Base-by-base conservation (phyloP, 805 yeast genomes). In the Millerago galiae region DNA sequence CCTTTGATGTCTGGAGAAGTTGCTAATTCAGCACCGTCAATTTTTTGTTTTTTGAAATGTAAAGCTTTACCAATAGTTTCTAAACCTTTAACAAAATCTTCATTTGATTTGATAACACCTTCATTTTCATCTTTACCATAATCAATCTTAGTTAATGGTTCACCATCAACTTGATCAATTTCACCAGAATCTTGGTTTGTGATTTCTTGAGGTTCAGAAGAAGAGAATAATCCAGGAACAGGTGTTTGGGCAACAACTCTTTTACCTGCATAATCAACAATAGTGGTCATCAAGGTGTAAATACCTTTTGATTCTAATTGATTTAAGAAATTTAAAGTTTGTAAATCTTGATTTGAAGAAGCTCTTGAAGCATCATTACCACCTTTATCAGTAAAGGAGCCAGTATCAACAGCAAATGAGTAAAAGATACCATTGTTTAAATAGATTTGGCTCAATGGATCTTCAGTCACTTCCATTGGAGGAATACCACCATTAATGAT, bases 241-340 rank as follows among this genome's bases (percentile, higher is more conserved):
- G 96, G 96, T 12, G 96, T 86, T 67, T 91, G 98, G 61, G 95
- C 87, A 31, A 91, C 74, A 30, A 91, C 70, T 61, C 98, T 77
- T 55, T 79, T 82, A 47, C 98, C 99, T 57, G 85, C 79, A 65
- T 77, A 91, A 62, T 91, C 98, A 43, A 91, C 86, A 45, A 89
- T 73, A n/a, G 90, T 74, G 4, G 97, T 85, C 53, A 86, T 76
- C 46, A 91, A 70, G 40, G 83, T 81, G 55, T 79, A 76, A 32
- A 89, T 70, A 35, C 81, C 86, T 10, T 65, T 66, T 28, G 77
- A 57, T 53, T 83, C 87, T 35, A 83, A 63, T 52, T 78, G 70
- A 66, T 83, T 83, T 59, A 91, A 67, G 46, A 75, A 72, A 54
- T 75, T 79, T 36, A 88, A 75, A 21, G 90, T 82, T 29, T 74